phyloP scores from a whole-genome alignment of 192 early-diverging fungal species.

The Coemansia sp. region DNA sequence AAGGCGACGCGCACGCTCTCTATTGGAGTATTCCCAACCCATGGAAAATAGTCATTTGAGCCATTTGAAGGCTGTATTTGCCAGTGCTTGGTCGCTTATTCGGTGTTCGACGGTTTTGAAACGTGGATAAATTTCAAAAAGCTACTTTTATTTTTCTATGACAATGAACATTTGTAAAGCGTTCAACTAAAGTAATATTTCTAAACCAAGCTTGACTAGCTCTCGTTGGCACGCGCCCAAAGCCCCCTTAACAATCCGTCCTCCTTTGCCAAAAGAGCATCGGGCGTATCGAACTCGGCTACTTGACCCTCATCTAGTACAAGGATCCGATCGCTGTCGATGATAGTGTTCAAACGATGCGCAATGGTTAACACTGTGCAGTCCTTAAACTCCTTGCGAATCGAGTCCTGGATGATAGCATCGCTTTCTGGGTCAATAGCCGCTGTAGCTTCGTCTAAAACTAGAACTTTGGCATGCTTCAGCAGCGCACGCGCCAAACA shows the following conservation, averaged over 20 bases:
- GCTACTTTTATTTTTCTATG: not conserved
- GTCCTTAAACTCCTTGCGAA: constrained; percentile 67
- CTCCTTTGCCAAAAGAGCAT: constrained; percentile 53
- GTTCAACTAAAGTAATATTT: not conserved
- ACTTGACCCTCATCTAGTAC: constrained; percentile 74
- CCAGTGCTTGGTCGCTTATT: not conserved
- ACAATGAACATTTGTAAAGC: not conserved
- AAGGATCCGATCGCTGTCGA: constrained; percentile 72
- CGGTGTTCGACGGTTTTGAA: not conserved
- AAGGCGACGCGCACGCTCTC: constrained; percentile 25
- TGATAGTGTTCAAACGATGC: constrained; percentile 78
- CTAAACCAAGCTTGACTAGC: not conserved
- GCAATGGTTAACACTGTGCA: constrained; percentile 84
- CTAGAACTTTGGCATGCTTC: constrained; percentile 65
- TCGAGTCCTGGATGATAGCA: constrained; percentile 71
- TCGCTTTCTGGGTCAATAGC: constrained; percentile 63
- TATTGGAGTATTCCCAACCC: constrained; percentile 24
- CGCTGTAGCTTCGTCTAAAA: constrained; percentile 88
- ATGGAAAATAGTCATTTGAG: not conserved
- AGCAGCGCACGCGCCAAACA: constrained; percentile 75
- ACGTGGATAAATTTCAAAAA: not conserved
- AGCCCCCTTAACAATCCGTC: constrained; percentile 17
- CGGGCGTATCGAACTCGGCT: constrained; percentile 71
- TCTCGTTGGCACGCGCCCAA: not conserved
- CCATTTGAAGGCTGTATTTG: not conserved